phyloP scores from a whole-genome alignment of 331 rosid genomes.

The Pyrus hybrid region DNA sequence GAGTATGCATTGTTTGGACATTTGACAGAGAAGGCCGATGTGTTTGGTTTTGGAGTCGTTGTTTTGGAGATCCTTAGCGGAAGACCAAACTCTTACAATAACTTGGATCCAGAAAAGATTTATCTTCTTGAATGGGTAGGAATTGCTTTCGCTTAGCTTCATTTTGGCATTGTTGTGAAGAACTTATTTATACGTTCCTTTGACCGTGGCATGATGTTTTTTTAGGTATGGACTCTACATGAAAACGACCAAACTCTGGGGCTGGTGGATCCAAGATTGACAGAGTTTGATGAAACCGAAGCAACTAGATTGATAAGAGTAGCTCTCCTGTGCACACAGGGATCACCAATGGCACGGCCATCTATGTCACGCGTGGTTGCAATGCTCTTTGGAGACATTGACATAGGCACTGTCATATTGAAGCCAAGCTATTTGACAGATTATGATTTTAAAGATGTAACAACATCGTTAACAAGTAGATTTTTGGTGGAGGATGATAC shows the following conservation, averaged over 20 bases:
- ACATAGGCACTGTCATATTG: too few species aligned
- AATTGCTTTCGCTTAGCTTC: background rate
- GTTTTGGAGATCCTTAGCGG: constrained; percentile 19
- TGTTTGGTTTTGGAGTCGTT: constrained; percentile 17
- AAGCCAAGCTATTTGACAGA: constrained; percentile 28
- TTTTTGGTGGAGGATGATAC: constrained; percentile 2
- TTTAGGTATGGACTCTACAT: constrained; percentile 20
- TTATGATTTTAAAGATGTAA: constrained; percentile 11
- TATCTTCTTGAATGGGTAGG: constrained; percentile 18
- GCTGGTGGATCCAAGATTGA: too few species aligned
- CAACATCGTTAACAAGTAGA: background rate
- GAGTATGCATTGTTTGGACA: constrained; percentile 24
- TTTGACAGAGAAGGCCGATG: constrained; percentile 24
- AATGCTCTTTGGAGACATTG: too few species aligned
- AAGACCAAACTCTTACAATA: constrained; percentile 3
- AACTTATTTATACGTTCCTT: background rate
- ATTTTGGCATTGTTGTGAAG: background rate
- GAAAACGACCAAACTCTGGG: constrained; percentile 1
- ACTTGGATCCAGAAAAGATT: background rate
- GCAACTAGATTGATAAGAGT: too few species aligned
- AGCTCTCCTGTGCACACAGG: too few species aligned
- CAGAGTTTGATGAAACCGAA: too few species aligned
- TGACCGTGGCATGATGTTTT: background rate
- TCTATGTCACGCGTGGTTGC: too few species aligned
- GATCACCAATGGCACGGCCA: too few species aligned